Conservation (phyloP, 352 stramenopile species). For the Thraustochytrium striatum region DNA sequence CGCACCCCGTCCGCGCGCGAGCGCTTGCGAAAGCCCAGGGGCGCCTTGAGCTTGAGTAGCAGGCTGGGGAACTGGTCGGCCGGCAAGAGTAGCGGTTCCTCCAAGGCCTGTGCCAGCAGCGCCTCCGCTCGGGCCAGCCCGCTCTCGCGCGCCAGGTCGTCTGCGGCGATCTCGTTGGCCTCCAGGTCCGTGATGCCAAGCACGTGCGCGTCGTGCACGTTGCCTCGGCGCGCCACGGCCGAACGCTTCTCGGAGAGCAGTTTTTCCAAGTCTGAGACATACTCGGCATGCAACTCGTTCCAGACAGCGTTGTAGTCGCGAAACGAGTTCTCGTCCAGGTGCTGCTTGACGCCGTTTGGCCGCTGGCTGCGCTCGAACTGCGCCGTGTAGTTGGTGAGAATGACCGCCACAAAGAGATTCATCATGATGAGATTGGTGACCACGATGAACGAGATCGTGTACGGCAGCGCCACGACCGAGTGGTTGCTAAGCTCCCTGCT, state of each 20-base stretch:
- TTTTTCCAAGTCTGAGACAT: not conserved
- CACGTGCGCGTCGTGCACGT: not conserved
- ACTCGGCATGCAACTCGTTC: not conserved
- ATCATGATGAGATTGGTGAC: slow-evolving; percentile 21
- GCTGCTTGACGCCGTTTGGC: not conserved
- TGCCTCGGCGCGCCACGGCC: not conserved
- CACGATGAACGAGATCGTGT: slow-evolving; percentile 15
- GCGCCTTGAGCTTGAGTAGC: not conserved
- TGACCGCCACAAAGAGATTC: slow-evolving; percentile 47
- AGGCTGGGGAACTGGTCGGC: not conserved
- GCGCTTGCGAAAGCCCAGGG: not conserved
- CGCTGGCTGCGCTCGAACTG: slow-evolving; percentile 12
- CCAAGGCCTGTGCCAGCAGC: not conserved
- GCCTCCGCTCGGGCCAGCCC: too few relatives aligned
- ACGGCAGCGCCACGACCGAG: not conserved
- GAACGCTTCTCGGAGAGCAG: not conserved
- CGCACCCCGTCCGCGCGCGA: not conserved
- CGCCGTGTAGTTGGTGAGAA: slow-evolving; percentile 30
- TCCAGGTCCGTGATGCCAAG: not conserved
- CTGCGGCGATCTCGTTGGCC: not conserved
- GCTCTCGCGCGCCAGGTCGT: too few relatives aligned
- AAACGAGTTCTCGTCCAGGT: slow-evolving; percentile 7
- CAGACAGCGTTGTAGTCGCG: slow-evolving; percentile 8
- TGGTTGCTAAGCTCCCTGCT: slow-evolving; percentile 60
- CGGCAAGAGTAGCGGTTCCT: not conserved